Conservation (phyloP, 129 eudicot species). For the Rutidosis leptorrhynchoides region DNA sequence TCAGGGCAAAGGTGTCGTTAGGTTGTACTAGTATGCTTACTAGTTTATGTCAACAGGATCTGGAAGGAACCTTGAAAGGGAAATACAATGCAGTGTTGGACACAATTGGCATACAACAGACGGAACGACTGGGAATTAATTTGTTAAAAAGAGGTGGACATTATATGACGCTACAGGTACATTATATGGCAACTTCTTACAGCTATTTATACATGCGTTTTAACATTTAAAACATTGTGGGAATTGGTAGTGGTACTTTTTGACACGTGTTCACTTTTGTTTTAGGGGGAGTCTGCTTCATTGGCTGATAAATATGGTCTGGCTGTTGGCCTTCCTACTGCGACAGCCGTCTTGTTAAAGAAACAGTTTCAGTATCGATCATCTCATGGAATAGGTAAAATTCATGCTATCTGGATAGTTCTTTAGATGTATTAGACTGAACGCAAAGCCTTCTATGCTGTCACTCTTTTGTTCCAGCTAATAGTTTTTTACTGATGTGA, state of each 20-base stretch:
- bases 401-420: background rate
- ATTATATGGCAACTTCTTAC: constrained; percentile 3
- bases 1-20: constrained; percentile 1
- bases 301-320: constrained; percentile 82
- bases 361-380: constrained; percentile 70
- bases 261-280: constrained; percentile 16
- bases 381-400: constrained; percentile 93
- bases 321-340: constrained; percentile 71
- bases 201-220: background rate
- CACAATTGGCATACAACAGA: constrained; percentile 84
- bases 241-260: background rate
- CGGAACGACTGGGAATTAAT: constrained; percentile 69
- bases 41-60: constrained; percentile 49
- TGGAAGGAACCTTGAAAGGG: constrained; percentile 68
- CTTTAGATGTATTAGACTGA: background rate
- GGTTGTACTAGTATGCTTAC: constrained; percentile 13
- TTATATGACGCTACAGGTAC: constrained; percentile 96
- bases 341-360: constrained; percentile 69
- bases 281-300: constrained; percentile 94
- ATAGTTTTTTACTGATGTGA: background rate
- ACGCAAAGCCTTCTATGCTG: background rate
- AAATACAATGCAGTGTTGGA: constrained; percentile 91
- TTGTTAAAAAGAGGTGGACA: constrained; percentile 87
- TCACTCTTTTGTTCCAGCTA: background rate
- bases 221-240: constrained; percentile 3